Evolutionary conservation across 805 yeast genomes (phyloP), one percentile per base, ranked within the genome.

Genomic region (Isabelozyma gotoi): DNA sequence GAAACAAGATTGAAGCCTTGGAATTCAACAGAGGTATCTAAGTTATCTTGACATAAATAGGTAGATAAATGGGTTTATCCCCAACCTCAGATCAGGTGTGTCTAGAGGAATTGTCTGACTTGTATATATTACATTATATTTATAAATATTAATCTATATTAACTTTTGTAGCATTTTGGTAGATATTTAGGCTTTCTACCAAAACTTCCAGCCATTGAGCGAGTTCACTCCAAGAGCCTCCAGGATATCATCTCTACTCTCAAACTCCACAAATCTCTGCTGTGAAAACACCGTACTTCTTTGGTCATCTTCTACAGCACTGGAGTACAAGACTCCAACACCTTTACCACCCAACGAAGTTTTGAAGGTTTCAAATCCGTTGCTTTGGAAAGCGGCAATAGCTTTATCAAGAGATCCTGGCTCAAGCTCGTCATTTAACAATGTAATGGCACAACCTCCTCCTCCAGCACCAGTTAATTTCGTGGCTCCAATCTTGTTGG

Each of bases 381-480:
- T 67, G 0, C 54, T 48, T 2, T 59, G 59, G 39, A 78, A 74
- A 44, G 64, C 66, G 1, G 42, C 33, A 4, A 63, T 60, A 17
- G 75, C 73, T 3, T 65, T 58, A 8, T 68, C 61, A 6, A 78
- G 59, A 3, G 59, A 63, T 2, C 52, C 59, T 15, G 62, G 71
- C 1, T 54, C 52, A 1, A 62, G 65, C 2, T 68, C 71, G 33
- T 77, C 81, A 38, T 78, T 69, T 12, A 91, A 71, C 32, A 94
- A 66, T 0, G 98, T 94, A 43, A 94, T 85, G 8, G 98, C 96
- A 71, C 99, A 94, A 2, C 99, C 99, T 40, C 99, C 99, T 16
- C 99, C 99, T 29, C 99, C 99, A 0, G 99, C 99, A 34, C 99
- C 99, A 0, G 99, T 94, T 42, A 94, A 76, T 62, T 94, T 94